Percentiles rank a stretch among this genome's conserved stretches.
Evolutionary conservation across 2,329 filamentous ascomycete species (phyloP).

Genomic region (Colletotrichum eremochloae): DNA sequence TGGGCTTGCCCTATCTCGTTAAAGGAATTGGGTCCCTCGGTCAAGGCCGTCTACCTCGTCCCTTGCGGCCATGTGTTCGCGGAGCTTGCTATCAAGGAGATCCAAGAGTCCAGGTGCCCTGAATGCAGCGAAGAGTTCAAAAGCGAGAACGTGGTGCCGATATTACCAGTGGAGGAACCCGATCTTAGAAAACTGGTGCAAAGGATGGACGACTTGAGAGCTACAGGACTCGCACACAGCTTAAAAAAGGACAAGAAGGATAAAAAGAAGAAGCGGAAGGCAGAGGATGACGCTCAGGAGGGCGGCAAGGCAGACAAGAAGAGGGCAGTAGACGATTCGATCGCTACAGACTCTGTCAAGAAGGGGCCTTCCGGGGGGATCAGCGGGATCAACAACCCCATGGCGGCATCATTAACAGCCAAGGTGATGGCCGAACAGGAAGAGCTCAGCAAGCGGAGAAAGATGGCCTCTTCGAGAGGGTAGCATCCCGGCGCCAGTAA

Average conservation of each 20-base stretch:
- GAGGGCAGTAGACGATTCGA: slow-evolving; percentile 36
- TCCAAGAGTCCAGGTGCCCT: slow-evolving; percentile 72
- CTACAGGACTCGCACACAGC: slow-evolving; percentile 83
- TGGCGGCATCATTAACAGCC: slow-evolving; percentile 87
- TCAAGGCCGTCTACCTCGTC: slow-evolving; percentile 88
- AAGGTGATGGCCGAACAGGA: slow-evolving; percentile 91
- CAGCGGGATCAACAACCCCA: slow-evolving; percentile 85
- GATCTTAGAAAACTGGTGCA: slow-evolving; percentile 78
- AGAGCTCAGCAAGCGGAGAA: slow-evolving; percentile 82
- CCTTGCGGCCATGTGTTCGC: slow-evolving; percentile 97
- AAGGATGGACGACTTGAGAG: slow-evolving; percentile 76
- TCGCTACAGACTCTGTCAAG: slow-evolving; percentile 47
- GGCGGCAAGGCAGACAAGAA: slow-evolving; percentile 47
- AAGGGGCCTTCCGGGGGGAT: slow-evolving; percentile 53
- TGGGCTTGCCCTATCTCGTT: slow-evolving; percentile 91
- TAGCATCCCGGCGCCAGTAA: background rate
- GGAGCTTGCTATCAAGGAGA: slow-evolving; percentile 85
- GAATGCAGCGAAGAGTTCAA: slow-evolving; percentile 84
- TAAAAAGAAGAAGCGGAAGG: slow-evolving; percentile 84
- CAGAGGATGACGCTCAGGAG: slow-evolving; percentile 60
- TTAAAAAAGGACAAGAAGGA: slow-evolving; percentile 82
- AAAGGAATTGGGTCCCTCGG: slow-evolving; percentile 84
- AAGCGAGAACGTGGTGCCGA: slow-evolving; percentile 82
- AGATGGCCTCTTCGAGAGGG: slow-evolving; percentile 60
- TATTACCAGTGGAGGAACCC: slow-evolving; percentile 78